A percentile compares a stretch with the other conserved stretches of the same genome.
Conservation (phyloP, 306 rosid genomes). For the Oxytropis ochrocephala region DNA sequence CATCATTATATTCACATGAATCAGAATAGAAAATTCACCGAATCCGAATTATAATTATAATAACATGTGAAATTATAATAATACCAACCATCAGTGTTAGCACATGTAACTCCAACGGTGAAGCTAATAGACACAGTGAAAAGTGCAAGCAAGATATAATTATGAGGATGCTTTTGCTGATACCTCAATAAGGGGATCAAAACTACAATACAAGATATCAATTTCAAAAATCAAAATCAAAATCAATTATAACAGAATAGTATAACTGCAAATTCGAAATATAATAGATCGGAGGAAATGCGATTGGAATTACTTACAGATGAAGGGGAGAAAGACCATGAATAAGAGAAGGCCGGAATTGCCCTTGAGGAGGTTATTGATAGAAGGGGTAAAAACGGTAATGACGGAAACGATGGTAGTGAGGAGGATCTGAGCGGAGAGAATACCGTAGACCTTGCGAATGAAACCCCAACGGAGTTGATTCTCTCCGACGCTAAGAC, state of each 20-base stretch:
- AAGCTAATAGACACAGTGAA: constrained; percentile 72
- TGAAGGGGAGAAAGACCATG: constrained; percentile 69
- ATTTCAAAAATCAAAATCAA: not conserved
- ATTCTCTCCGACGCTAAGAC: constrained; percentile 67
- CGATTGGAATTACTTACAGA: constrained; percentile 38
- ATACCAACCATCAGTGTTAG: constrained; percentile 69
- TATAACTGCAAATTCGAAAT: too few relatives aligned
- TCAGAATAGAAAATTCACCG: too few relatives aligned
- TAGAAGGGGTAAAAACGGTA: constrained; percentile 64
- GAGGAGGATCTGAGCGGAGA: constrained; percentile 72
- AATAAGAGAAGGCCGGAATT: constrained; percentile 64
- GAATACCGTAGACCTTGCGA: constrained; percentile 90
- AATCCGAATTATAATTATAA: too few relatives aligned
- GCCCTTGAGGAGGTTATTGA: constrained; percentile 75
- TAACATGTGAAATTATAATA: not conserved
- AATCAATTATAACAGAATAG: too few relatives aligned
- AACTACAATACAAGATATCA: constrained; percentile 40
- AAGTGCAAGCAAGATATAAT: constrained; percentile 78
- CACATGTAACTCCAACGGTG: constrained; percentile 79
- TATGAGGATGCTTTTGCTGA: constrained; percentile 83
- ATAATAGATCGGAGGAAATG: not conserved
- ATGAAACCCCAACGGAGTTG: constrained; percentile 98
- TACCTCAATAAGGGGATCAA: constrained; percentile 75
- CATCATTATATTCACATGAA: not conserved
- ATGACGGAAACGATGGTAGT: constrained; percentile 70